phyloP scores from a whole-genome alignment of 2,329 filamentous ascomycete genomes.

The Talaromyces rugulosus region DNA sequence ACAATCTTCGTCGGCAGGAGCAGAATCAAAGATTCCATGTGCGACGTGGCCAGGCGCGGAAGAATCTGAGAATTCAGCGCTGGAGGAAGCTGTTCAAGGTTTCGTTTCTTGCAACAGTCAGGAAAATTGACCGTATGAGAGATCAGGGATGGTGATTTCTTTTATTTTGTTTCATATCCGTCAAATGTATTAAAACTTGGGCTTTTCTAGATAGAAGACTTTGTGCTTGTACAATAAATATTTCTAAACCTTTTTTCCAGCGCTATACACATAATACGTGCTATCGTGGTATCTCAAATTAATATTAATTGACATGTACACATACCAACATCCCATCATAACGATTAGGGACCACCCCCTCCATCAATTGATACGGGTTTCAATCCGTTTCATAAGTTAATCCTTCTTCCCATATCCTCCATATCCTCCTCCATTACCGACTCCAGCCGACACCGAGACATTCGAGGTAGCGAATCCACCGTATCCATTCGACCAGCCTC shows the following conservation, averaged over 20 bases:
- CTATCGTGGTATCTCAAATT: background rate
- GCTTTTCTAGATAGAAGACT: background rate
- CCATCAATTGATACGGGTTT: background rate
- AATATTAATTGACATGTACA: background rate
- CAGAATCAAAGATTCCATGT: constrained; percentile 38
- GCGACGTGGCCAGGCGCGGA: constrained; percentile 37
- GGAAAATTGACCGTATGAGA: constrained; percentile 41
- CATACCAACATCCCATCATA: background rate
- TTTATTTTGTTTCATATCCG: background rate
- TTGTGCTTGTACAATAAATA: background rate
- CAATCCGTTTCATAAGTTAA: constrained; percentile 18
- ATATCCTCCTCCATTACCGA: constrained; percentile 22
- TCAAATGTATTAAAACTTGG: background rate
- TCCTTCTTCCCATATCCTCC: constrained; percentile 42
- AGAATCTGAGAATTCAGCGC: constrained; percentile 33
- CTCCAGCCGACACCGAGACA: constrained; percentile 21
- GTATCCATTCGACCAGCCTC: constrained; percentile 52
- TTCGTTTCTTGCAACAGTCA: constrained; percentile 40
- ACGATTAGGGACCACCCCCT: background rate
- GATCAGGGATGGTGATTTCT: constrained; percentile 41
- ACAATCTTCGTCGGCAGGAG: constrained; percentile 30
- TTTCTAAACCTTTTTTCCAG: background rate
- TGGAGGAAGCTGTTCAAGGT: constrained; percentile 44
- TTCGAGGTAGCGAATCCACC: constrained; percentile 49
- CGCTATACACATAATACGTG: background rate